Evolutionary conservation across 805 yeast species (phyloP), one percentile per base, ranked within the genome.

Genomic region (Wickerhamiella brachini): DNA sequence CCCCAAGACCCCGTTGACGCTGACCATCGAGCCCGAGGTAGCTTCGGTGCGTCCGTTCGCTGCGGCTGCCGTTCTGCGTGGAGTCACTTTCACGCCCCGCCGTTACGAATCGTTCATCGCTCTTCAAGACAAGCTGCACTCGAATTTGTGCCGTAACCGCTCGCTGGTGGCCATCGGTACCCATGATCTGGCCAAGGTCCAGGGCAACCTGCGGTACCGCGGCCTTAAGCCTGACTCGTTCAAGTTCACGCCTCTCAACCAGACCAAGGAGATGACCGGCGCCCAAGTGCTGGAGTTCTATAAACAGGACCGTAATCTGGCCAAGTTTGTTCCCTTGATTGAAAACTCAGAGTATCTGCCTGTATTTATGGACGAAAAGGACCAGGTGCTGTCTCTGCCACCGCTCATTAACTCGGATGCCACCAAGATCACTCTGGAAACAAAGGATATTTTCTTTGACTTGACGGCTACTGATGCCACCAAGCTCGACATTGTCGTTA

Each of bases 101-200:
- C 74, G 85, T 15, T 93, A 94, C 67, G 94, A 88, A 53, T 89
- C 97, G 5, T 93, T 93, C 74, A 90, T 93, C 62, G 83, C 95
- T 26, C 74, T 93, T 61, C 99, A 93, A 71, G 99, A 93, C 68
- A 93, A 93, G 69, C 75, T 93, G 59, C 99, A 93, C 71, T 74
- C 94, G 56, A 93, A 93, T 68, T 73, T 93, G 63, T 90, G 98
- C 70, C 90, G 99, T 74, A 85, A 90, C 70, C 85, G 99, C 77
- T 83, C 95, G 34, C 77, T 93, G 60, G 98, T 93, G 51, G 97
- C 98, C 48, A 88, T 90, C 76, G 99, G 99, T 62, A 93, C 99
- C 50, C 99, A 93, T 65, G 97, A 93, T 68, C 74, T 83, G 55
- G 95, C 86, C 66, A 78, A 83, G 47, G 70, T 90, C 58, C 66